phyloP scores from a whole-genome alignment of 495 filamentous ascomycete genomes.

The Penicillium manginii region DNA sequence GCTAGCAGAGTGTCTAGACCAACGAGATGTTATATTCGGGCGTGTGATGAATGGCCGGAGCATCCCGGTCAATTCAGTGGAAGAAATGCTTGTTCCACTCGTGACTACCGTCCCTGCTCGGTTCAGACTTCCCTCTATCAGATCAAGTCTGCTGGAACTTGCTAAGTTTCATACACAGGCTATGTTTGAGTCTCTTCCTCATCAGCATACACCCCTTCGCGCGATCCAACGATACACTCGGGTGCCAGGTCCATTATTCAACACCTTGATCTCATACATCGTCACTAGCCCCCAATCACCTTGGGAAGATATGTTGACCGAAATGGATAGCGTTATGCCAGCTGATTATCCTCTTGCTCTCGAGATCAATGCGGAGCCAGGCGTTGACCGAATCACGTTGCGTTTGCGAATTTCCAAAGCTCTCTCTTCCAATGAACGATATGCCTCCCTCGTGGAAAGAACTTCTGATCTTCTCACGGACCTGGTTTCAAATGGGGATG shows the following conservation, averaged over 20 bases:
- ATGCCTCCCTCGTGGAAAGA: neutral
- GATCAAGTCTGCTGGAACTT: neutral
- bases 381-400: constrained; percentile 22
- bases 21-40: constrained; percentile 48
- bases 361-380: constrained; percentile 26
- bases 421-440: neutral
- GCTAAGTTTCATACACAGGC: neutral
- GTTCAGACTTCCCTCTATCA: constrained; percentile 9
- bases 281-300: constrained; percentile 2
- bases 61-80: constrained; percentile 52
- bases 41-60: constrained; percentile 31
- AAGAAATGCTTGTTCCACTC: constrained; percentile 74
- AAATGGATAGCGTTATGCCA: constrained; percentile 27
- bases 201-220: constrained; percentile 30
- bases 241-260: constrained; percentile 25
- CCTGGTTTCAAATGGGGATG: neutral
- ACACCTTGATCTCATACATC: constrained; percentile 13
- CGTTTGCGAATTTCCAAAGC: constrained; percentile 14
- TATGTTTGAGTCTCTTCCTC: neutral
- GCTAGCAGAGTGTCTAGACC: constrained; percentile 7
- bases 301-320: constrained; percentile 14
- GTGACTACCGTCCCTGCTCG: constrained; percentile 78
- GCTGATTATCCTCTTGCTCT: constrained; percentile 30
- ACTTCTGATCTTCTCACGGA: neutral
- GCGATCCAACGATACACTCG: constrained; percentile 28